These are phyloP conservation scores for Ascochyta pisi DNA, from an alignment of 2,329 filamentous ascomycete species.

Conservation along the genomic window DNA sequence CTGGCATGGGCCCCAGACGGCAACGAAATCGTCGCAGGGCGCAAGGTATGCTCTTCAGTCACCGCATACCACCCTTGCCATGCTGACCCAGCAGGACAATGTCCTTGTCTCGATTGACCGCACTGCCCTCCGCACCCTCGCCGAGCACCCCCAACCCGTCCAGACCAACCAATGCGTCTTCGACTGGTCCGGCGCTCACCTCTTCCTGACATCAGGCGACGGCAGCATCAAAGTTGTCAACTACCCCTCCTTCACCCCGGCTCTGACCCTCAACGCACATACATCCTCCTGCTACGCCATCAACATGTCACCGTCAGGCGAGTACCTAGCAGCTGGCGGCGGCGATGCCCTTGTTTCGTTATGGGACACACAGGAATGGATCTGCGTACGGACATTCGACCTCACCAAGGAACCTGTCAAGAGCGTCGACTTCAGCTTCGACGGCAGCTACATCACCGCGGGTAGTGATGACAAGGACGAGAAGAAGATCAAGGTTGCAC, in stretches of 20 bases:
- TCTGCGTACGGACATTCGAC: conserved; percentile 74
- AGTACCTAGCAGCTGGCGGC: conserved; percentile 76
- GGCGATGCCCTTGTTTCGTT: conserved; percentile 77
- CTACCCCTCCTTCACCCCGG: conserved; percentile 52
- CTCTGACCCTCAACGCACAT: conserved; percentile 71
- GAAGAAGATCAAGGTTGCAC: conserved; percentile 71
- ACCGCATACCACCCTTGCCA: background rate
- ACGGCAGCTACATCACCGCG: conserved; percentile 76
- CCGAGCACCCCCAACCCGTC: conserved; percentile 65
- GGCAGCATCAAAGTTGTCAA: conserved; percentile 73
- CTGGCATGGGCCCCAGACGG: conserved; percentile 78
- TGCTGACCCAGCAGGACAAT: conserved; percentile 60
- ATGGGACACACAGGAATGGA: conserved; percentile 81
- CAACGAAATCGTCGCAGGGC: conserved; percentile 72
- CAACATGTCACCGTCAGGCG: conserved; percentile 73
- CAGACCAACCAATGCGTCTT: conserved; percentile 78
- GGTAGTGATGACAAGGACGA: conserved; percentile 79
- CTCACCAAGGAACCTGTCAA: conserved; percentile 73
- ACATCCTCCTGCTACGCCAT: conserved; percentile 74
- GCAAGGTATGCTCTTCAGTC: conserved; percentile 62
- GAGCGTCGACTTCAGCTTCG: conserved; percentile 78
- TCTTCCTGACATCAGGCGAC: conserved; percentile 74
- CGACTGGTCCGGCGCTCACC: conserved; percentile 73
- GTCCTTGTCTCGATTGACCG: conserved; percentile 69
- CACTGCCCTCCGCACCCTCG: conserved; percentile 61